Conservation (phyloP, 2,329 filamentous ascomycete species). For the Polytolypa hystricis region DNA sequence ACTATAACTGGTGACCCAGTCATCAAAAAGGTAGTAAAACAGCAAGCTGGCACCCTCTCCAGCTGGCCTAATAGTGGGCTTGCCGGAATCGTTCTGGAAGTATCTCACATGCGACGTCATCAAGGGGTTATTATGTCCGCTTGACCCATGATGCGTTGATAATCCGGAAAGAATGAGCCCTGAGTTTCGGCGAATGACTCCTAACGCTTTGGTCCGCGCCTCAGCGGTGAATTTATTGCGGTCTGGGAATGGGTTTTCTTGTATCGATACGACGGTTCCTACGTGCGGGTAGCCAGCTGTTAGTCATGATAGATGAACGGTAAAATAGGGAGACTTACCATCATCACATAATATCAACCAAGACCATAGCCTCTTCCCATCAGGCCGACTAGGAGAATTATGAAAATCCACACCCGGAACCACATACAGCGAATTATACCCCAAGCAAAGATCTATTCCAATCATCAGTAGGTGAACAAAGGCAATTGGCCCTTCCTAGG, state of each 20-base stretch:
- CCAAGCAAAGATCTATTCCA: slow-evolving; percentile 52
- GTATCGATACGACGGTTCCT: slow-evolving; percentile 60
- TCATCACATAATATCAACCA: slow-evolving; percentile 62
- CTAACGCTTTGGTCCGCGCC: slow-evolving; percentile 20
- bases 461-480: slow-evolving; percentile 11
- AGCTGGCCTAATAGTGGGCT: slow-evolving; percentile 27
- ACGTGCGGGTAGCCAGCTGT: slow-evolving; percentile 3
- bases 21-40: slow-evolving; percentile 58
- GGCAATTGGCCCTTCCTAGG: too few species aligned
- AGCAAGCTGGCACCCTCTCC: slow-evolving; percentile 50
- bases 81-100: slow-evolving; percentile 20
- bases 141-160: slow-evolving; percentile 40
- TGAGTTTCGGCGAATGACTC: slow-evolving; percentile 44
- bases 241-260: slow-evolving; percentile 47
- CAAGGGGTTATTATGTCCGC: slow-evolving; percentile 39
- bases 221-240: slow-evolving; percentile 25
- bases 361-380: slow-evolving; percentile 52
- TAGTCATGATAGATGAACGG: background rate
- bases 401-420: slow-evolving; percentile 36
- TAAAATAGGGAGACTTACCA: slow-evolving; percentile 27
- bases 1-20: slow-evolving; percentile 53
- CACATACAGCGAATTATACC: slow-evolving; percentile 50
- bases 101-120: slow-evolving; percentile 37
- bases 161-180: slow-evolving; percentile 52
- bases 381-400: slow-evolving; percentile 28